These are phyloP conservation scores for Elaeis oleifera DNA, from an alignment of 202 grass and related monocot genomes.

Conservation along the genomic window DNA sequence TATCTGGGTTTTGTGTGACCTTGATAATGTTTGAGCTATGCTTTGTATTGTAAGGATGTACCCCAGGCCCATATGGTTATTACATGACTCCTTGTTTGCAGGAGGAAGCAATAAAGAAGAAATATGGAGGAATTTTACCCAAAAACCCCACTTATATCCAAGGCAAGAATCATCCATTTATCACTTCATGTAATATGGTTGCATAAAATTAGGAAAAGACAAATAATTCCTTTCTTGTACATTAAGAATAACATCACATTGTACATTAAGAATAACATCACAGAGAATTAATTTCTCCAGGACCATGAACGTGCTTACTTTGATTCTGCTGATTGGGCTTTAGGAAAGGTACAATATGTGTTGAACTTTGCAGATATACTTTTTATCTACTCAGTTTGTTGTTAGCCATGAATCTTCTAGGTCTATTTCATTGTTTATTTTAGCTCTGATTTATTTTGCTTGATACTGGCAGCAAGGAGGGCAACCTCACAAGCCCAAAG, in stretches of 20 bases:
- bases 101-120: conserved; percentile 16
- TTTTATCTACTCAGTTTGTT: too few species aligned
- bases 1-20: background rate
- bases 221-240: too few species aligned
- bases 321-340: conserved; percentile 97
- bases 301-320: conserved; percentile 96
- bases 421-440: background rate
- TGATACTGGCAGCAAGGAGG: conserved; percentile 57
- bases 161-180: background rate
- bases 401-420: background rate
- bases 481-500: conserved; percentile 65
- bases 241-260: background rate
- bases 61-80: background rate
- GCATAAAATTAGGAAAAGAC: too few species aligned
- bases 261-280: background rate
- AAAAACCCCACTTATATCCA: conserved; percentile 18
- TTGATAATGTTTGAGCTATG: background rate
- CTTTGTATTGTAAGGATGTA: background rate
- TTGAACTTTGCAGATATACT: too few species aligned
- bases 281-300: conserved; percentile 33
- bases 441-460: conserved; percentile 12
- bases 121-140: conserved; percentile 18
- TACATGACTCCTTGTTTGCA: conserved; percentile 7
- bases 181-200: too few species aligned
- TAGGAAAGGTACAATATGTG: conserved; percentile 64